These are phyloP conservation scores for Salix koriyanagi DNA, from an alignment of 345 rosid species.

Conservation along the genomic window DNA sequence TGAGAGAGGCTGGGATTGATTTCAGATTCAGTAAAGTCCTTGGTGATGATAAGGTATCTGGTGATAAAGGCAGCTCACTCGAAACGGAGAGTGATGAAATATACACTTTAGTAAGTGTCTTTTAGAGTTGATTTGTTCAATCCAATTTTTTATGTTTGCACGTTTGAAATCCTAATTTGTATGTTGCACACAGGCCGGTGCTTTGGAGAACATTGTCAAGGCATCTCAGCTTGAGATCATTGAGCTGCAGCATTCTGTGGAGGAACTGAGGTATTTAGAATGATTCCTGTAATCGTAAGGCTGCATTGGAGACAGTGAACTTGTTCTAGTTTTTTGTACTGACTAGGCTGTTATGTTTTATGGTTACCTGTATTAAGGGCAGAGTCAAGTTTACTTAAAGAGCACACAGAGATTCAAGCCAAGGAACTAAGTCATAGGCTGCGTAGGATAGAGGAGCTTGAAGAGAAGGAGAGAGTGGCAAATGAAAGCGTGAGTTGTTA, in stretches of 20 bases:
- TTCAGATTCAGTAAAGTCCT: constrained; percentile 49
- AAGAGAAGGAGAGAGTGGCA: constrained; percentile 85
- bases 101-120: constrained; percentile 63
- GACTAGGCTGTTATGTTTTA: constrained; percentile 9
- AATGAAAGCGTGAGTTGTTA: constrained; percentile 78
- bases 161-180: constrained; percentile 6
- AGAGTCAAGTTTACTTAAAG: constrained; percentile 61
- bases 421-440: constrained; percentile 71
- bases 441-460: constrained; percentile 73
- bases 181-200: constrained; percentile 62
- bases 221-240: constrained; percentile 85
- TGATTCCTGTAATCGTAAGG: neutral
- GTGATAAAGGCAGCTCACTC: constrained; percentile 24
- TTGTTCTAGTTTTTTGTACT: constrained; percentile 6
- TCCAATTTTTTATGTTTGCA: neutral
- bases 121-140: neutral
- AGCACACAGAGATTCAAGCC: constrained; percentile 64
- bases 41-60: constrained; percentile 36
- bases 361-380: constrained; percentile 60
- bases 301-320: neutral
- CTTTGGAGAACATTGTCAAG: constrained; percentile 90
- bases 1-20: constrained; percentile 70
- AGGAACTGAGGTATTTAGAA: constrained; percentile 63
- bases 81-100: constrained; percentile 74
- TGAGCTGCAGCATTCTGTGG: constrained; percentile 67